Percentiles rank a stretch among this genome's conserved stretches.
These are phyloP conservation scores for Rosa hybrid DNA, from an alignment of 331 rosid species.

Conservation along the genomic window DNA sequence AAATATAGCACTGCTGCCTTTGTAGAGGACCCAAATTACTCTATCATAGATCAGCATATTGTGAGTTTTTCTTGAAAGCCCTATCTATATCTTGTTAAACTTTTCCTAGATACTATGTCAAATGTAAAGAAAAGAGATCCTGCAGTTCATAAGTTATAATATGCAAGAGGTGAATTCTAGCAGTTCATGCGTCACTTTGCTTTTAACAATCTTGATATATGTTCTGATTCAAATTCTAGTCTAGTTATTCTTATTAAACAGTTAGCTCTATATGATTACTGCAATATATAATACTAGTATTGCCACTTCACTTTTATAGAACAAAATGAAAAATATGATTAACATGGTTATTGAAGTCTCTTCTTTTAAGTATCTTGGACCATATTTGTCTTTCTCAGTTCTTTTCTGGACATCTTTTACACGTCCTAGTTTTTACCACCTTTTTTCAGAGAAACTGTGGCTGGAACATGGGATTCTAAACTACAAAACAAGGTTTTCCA, in stretches of 20 bases:
- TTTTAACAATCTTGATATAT: conserved; percentile 1
- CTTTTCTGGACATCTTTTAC: not conserved
- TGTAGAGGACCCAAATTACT: conserved; percentile 50
- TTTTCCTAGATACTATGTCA: too few species aligned
- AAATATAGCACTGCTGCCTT: conserved; percentile 65
- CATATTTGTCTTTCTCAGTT: not conserved
- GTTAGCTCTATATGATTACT: not conserved
- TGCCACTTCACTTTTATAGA: not conserved
- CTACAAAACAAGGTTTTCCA: too few species aligned
- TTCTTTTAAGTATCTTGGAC: not conserved
- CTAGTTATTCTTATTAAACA: not conserved
- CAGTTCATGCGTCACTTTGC: conserved; percentile 1
- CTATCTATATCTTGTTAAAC: too few species aligned
- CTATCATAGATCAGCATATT: too few species aligned
- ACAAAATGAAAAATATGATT: conserved; percentile 2
- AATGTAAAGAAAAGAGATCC: too few species aligned
- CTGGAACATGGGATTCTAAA: conserved; percentile 63
- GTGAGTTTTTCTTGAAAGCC: too few species aligned
- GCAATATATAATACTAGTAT: not conserved
- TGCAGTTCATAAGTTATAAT: not conserved
- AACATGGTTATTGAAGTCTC: not conserved
- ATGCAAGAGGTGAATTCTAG: not conserved
- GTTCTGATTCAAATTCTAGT: not conserved
- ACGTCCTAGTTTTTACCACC: conserved; percentile 17
- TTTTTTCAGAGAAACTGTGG: conserved; percentile 71